Conservation (phyloP, 306 rosid species). For the Cucurbita maxima region DNA sequence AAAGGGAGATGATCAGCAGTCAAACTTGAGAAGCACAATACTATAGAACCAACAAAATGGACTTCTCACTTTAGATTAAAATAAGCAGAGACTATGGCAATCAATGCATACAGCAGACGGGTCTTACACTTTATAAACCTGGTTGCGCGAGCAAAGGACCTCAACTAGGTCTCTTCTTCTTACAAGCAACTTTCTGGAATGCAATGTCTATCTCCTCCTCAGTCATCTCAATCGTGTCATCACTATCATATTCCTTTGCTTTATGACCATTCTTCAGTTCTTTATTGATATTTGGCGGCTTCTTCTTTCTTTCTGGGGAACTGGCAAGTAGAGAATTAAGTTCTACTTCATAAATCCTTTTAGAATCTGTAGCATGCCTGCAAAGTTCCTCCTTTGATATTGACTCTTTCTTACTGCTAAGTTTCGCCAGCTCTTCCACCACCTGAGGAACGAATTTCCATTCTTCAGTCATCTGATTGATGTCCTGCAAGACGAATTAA, state of each 20-base stretch:
- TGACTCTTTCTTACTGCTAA: slow-evolving; percentile 20
- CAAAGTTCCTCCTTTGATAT: slow-evolving; percentile 52
- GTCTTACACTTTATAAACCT: not conserved
- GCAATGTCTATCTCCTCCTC: slow-evolving; percentile 76
- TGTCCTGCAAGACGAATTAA: slow-evolving; percentile 28
- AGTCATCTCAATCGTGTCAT: slow-evolving; percentile 81
- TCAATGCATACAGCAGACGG: not conserved
- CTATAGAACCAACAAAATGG: not conserved
- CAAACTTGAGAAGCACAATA: not conserved
- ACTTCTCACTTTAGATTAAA: not conserved
- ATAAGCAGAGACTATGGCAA: not conserved
- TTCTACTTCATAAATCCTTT: slow-evolving; percentile 51
- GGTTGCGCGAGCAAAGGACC: not conserved
- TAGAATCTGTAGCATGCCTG: slow-evolving; percentile 45
- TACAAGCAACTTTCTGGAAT: slow-evolving; percentile 33
- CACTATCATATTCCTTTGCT: slow-evolving; percentile 46
- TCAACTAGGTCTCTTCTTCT: slow-evolving; percentile 9
- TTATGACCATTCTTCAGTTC: not conserved
- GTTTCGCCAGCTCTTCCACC: slow-evolving; percentile 62
- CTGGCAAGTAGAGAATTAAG: slow-evolving; percentile 25
- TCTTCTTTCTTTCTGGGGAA: slow-evolving; percentile 15
- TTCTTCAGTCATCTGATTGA: slow-evolving; percentile 39
- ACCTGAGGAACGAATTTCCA: slow-evolving; percentile 71
- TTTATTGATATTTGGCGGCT: not conserved
- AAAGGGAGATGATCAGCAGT: not conserved